Conservation (phyloP, 371 early-diverging fungal genomes). For the Rhizopus stolonifer region DNA sequence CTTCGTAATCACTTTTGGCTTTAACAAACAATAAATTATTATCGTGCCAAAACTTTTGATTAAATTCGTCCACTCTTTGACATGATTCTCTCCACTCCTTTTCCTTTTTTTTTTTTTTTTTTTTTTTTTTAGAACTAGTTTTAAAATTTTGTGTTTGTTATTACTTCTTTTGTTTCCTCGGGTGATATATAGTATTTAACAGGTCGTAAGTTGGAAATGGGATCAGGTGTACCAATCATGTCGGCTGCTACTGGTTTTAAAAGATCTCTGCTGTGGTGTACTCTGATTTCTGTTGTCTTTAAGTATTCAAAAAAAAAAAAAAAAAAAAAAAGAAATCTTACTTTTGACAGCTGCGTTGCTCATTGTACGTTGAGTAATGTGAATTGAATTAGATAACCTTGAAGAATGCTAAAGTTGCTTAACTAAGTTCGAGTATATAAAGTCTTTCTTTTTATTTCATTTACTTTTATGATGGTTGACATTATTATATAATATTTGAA, state of each 20-base stretch:
- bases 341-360: neutral
- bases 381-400: neutral
- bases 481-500: neutral
- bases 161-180: conserved; percentile 60
- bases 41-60: conserved; percentile 75
- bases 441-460: neutral
- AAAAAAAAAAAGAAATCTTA: neutral
- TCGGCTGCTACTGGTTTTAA: conserved; percentile 40
- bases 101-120: conserved; percentile 26
- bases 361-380: neutral
- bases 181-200: conserved; percentile 61
- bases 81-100: conserved; percentile 54
- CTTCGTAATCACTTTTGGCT: conserved; percentile 69
- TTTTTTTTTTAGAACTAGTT: no score
- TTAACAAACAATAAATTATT: conserved; percentile 69
- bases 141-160: conserved; percentile 22
- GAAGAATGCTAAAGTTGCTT: neutral
- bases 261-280: conserved; percentile 4
- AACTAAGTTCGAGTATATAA: neutral
- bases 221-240: conserved; percentile 70
- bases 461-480: neutral
- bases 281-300: neutral
- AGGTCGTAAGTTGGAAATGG: conserved; percentile 71
- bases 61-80: conserved; percentile 59
- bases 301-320: neutral